Base-by-base conservation (phyloP, 139 green algal genomes). In the Desmodesmus armatus region DNA sequence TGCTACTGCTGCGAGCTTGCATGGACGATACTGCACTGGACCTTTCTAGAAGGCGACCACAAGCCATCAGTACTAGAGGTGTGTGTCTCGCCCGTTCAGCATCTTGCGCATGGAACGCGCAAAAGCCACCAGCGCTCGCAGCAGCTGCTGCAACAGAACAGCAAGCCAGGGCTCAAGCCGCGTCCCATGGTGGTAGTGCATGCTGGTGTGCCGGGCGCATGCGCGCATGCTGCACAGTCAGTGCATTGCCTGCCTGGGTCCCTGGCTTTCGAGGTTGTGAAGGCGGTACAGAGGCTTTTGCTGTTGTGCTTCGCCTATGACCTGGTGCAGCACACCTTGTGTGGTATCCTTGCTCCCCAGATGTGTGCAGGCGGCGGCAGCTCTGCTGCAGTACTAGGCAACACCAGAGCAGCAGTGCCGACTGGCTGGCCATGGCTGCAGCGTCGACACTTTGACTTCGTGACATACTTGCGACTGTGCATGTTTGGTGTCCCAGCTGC, bases 11-110 rank as follows among this genome's bases (percentile, higher is more conserved):
- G 62, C 41, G 62, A 62, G 71, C 41, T 25, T 41, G 71, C 71
- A 49, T 27, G 60, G 41, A 63, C 71, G 71, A 62, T 78, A 41
- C 43, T 78, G 41, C 41, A 78, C 43, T 78, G 71, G 71, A 62
- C 41, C 62, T 13, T 78, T 23, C 31, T 78, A 33, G 41, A 78
- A 27, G 27, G 41, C 23, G 27, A 25, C 31, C 35, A 27, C 43
- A 25, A 35, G n/a, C 71, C 71, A 60, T 78, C 71, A 15, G 43
- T 78, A 11, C 23, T 3, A 19, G 27, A 40, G 27, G 27, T 78
- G 27, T 27, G 60, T 9, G 23, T 9, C 2, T 78, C 71, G 3
- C 62, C 62, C 37, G 41, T 78, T 11, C n/a, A 27, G 41, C 41
- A 78, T 19, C 41, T 41, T 6, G 62, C 62, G 41, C 62, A 41